phyloP scores from a whole-genome alignment of 768 basidiomycete species.

The Candolleomyces efflorescens region DNA sequence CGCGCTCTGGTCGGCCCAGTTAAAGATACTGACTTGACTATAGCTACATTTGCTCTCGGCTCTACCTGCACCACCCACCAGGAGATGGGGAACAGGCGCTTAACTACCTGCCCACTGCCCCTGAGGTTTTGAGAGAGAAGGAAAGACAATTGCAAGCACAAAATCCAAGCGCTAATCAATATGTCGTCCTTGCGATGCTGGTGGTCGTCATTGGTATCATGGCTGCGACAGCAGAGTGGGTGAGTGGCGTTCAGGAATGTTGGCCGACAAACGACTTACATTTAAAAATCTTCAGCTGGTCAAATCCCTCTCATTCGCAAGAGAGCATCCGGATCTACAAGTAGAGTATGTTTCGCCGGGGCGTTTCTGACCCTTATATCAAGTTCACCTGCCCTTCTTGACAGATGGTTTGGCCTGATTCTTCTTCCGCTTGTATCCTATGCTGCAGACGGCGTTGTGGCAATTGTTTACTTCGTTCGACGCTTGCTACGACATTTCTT shows the following conservation, averaged over 20 bases:
- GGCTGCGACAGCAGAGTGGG: conserved; percentile 70
- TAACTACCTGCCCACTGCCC: conserved; percentile 37
- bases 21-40: not conserved
- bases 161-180: conserved; percentile 61
- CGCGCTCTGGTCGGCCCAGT: not conserved
- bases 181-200: conserved; percentile 53
- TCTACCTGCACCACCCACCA: conserved; percentile 70
- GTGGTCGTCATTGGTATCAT: conserved; percentile 51
- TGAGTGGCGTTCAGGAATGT: no score
- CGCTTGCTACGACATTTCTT: conserved; percentile 8
- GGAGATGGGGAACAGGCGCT: conserved; percentile 46
- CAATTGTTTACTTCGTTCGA: conserved; percentile 53
- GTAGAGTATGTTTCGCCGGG: conserved; percentile 41
- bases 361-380: not conserved
- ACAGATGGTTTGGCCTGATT: conserved; percentile 70
- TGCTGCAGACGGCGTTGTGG: conserved; percentile 63
- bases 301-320: conserved; percentile 56
- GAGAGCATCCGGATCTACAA: conserved; percentile 35
- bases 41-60: conserved; percentile 63
- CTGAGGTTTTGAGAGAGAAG: conserved; percentile 38
- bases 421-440: conserved; percentile 72
- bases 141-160: conserved; percentile 27
- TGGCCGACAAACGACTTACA: no score
- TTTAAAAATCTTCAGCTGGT: conserved; percentile 42
- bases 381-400: not conserved